phyloP scores from a whole-genome alignment of 1,284 basidiomycete genomes.

The Moniliophthora roreri region DNA sequence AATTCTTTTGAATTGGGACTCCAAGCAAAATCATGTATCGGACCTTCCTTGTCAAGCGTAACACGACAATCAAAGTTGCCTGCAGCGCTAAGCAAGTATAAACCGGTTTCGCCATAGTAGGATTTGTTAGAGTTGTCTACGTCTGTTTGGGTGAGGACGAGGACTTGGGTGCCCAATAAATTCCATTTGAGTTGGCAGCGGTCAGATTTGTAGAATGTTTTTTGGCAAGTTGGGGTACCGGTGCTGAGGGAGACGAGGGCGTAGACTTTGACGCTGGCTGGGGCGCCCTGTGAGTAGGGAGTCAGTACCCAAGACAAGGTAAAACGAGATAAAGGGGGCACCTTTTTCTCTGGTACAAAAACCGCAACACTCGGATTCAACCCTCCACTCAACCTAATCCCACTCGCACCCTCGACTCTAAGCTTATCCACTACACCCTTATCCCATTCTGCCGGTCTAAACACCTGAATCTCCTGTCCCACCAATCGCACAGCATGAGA shows the following conservation, averaged over 20 bases:
- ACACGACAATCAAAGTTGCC: constrained; percentile 95
- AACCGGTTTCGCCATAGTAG: constrained; percentile 96
- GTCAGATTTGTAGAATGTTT: constrained; percentile 97
- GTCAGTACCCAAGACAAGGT: constrained; percentile 2
- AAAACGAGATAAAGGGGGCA: constrained; percentile 24
- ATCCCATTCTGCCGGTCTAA: constrained; percentile 75
- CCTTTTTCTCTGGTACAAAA: constrained; percentile 94
- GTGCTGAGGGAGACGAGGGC: constrained; percentile 61
- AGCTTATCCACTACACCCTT: constrained; percentile 82
- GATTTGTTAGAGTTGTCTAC: constrained; percentile 97
- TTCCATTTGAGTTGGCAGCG: constrained; percentile 97
- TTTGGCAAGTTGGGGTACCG: constrained; percentile 68
- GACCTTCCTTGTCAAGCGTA: constrained; percentile 94
- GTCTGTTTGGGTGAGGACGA: constrained; percentile 93
- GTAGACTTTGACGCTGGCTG: constrained; percentile 87
- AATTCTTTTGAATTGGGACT: constrained; percentile 98
- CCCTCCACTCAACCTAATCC: constrained; percentile 78
- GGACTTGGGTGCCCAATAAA: constrained; percentile 81
- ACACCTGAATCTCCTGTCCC: constrained; percentile 87
- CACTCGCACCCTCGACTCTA: constrained; percentile 79
- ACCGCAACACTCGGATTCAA: constrained; percentile 84
- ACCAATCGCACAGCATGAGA: constrained; percentile 86
- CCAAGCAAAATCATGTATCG: constrained; percentile 97
- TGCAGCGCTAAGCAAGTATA: constrained; percentile 93
- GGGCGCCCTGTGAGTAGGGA: constrained; percentile 64